Conservation (phyloP, 73 alveolate genomes). For the Uronychia setigera region DNA sequence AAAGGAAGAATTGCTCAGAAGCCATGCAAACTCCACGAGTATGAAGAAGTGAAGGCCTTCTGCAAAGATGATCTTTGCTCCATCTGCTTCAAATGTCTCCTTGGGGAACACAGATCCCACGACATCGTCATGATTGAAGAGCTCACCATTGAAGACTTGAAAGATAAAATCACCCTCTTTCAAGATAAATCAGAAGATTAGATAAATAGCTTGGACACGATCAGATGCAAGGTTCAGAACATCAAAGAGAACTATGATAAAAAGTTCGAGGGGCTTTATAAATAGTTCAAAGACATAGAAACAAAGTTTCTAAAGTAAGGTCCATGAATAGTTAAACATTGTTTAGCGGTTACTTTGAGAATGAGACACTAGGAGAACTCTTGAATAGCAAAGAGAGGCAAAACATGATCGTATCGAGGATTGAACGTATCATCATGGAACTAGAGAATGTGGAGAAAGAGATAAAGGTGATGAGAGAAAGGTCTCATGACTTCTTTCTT, state of each 20-base stretch:
- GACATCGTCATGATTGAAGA: constrained; percentile 71
- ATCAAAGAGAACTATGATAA: constrained; percentile 65
- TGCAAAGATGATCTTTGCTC: constrained; percentile 58
- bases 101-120: constrained; percentile 63
- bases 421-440: background rate
- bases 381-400: constrained; percentile 45
- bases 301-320: constrained; percentile 29
- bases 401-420: constrained; percentile 25
- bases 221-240: constrained; percentile 41
- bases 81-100: constrained; percentile 66
- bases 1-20: constrained; percentile 33
- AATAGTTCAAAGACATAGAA: constrained; percentile 60
- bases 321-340: background rate
- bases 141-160: constrained; percentile 50
- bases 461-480: constrained; percentile 20
- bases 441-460: constrained; percentile 44
- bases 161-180: constrained; percentile 48
- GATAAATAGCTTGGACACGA: constrained; percentile 31
- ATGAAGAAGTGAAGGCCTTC: constrained; percentile 61
- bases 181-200: constrained; percentile 63
- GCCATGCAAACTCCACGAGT: constrained; percentile 40
- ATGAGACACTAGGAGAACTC: constrained; percentile 55
- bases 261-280: constrained; percentile 51
- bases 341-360: constrained; percentile 51
- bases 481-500: constrained; percentile 37